These are phyloP conservation scores for Mortierella alpina DNA, from an alignment of 192 early-diverging fungal species.

Conservation along the genomic window DNA sequence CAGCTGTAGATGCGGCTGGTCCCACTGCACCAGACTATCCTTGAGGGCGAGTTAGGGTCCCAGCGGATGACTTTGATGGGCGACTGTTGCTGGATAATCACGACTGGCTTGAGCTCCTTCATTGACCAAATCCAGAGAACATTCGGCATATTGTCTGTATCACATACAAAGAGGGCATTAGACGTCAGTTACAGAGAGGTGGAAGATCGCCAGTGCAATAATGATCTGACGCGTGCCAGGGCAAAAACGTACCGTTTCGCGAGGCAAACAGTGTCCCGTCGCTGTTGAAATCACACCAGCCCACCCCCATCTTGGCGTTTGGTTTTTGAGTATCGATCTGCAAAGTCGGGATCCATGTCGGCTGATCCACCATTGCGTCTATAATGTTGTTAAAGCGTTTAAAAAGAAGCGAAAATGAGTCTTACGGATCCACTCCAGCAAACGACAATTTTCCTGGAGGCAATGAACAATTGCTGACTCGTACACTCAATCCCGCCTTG, in stretches of 20 bases:
- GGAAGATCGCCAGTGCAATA: neutral
- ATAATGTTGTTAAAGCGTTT: neutral
- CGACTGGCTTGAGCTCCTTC: conserved; percentile 50
- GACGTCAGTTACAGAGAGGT: neutral
- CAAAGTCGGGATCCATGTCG: conserved; percentile 62
- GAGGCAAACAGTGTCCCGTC: conserved; percentile 69
- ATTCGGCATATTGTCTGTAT: conserved; percentile 80
- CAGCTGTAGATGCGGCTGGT: conserved; percentile 73
- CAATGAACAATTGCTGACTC: neutral
- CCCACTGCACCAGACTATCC: conserved; percentile 71
- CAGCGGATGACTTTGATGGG: conserved; percentile 70
- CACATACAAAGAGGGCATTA: neutral
- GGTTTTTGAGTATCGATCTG: conserved; percentile 75
- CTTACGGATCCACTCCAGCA: too few relatives aligned
- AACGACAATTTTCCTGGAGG: neutral
- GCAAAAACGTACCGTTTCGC: conserved; percentile 70
- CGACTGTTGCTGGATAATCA: conserved; percentile 68
- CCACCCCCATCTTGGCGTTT: conserved; percentile 80
- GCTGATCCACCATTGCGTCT: conserved; percentile 70
- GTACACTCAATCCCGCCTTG: conserved; percentile 45
- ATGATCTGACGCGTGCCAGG: neutral
- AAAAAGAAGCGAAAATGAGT: neutral
- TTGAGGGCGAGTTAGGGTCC: conserved; percentile 71
- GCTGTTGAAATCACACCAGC: conserved; percentile 72
- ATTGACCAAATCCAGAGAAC: conserved; percentile 84